Evolutionary conservation across 2,329 filamentous ascomycete genomes (phyloP).

Genomic region (Colletotrichum lini): DNA sequence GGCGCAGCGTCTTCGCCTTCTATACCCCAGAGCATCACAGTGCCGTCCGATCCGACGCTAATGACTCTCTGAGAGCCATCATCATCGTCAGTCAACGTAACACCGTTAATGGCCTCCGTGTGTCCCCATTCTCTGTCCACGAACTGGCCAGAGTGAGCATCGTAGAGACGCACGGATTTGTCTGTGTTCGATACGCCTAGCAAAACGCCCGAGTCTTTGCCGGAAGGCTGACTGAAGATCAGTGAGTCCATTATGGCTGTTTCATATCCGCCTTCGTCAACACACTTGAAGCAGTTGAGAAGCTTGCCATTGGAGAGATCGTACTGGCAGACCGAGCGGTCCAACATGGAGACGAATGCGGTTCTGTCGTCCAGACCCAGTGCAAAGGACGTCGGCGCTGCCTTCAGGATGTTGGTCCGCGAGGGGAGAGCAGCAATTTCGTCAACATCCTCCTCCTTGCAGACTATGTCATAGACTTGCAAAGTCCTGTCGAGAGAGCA

Average conservation of each 20-base stretch:
- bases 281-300: constrained; percentile 83
- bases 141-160: constrained; percentile 81
- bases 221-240: constrained; percentile 71
- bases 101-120: constrained; percentile 91
- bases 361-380: constrained; percentile 74
- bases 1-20: constrained; percentile 63
- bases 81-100: constrained; percentile 77
- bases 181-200: constrained; percentile 94
- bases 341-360: constrained; percentile 72
- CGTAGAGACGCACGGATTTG: constrained; percentile 94
- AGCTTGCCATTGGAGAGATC: constrained; percentile 78
- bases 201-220: constrained; percentile 74
- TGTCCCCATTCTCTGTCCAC: constrained; percentile 95
- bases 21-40: constrained; percentile 84
- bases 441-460: constrained; percentile 74
- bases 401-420: constrained; percentile 85
- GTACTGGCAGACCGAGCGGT: constrained; percentile 73
- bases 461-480: constrained; percentile 84
- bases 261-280: constrained; percentile 84
- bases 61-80: constrained; percentile 73
- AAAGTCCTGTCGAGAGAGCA: constrained; percentile 91
- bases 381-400: constrained; percentile 88
- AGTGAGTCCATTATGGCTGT: constrained; percentile 87
- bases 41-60: constrained; percentile 84
- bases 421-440: constrained; percentile 83